Evolutionary conservation across 2,329 filamentous ascomycete species (phyloP).

Genomic region (Xylaria digitata): DNA sequence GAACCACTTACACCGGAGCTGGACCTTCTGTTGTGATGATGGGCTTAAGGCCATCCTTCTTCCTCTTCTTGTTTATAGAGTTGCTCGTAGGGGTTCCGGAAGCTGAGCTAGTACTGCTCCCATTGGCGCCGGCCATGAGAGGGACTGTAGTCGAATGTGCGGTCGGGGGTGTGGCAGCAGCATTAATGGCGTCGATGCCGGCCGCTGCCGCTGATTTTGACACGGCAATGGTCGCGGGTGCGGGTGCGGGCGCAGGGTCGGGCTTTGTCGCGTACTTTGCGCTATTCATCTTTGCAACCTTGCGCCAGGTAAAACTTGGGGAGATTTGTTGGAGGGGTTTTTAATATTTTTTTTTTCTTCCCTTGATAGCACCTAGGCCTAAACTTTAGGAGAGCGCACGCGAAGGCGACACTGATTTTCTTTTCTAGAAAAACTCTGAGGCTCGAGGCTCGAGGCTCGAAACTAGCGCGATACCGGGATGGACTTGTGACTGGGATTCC

Average conservation of each 20-base stretch:
- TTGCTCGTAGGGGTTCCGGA: slow-evolving; percentile 38
- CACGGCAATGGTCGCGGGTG: slow-evolving; percentile 20
- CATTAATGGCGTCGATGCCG: slow-evolving; percentile 17
- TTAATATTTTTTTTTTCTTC: neutral
- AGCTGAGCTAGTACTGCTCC: slow-evolving; percentile 44
- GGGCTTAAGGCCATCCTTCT: slow-evolving; percentile 79
- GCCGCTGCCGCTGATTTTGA: slow-evolving; percentile 24
- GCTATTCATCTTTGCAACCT: slow-evolving; percentile 44
- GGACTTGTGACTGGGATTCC: slow-evolving; percentile 1
- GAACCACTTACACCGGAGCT: slow-evolving; percentile 50
- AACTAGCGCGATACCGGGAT: slow-evolving; percentile 5
- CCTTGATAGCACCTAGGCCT: neutral
- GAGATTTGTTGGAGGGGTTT: neutral
- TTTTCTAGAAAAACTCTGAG: neutral
- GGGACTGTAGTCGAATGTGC: slow-evolving; percentile 41
- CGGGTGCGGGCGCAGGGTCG: slow-evolving; percentile 16
- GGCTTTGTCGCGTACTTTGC: slow-evolving; percentile 42
- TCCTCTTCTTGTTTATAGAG: slow-evolving; percentile 72
- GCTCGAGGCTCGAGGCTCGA: slow-evolving; percentile 1
- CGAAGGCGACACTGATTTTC: slow-evolving; percentile 2
- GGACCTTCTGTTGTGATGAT: slow-evolving; percentile 77
- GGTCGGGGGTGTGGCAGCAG: slow-evolving; percentile 24
- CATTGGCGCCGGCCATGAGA: slow-evolving; percentile 51
- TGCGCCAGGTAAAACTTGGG: slow-evolving; percentile 11
- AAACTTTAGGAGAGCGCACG: slow-evolving; percentile 10